Percentiles rank a stretch among this genome's conserved stretches.
Conservation (phyloP, 1,284 basidiomycete species). For the Cronartium quercuum region DNA sequence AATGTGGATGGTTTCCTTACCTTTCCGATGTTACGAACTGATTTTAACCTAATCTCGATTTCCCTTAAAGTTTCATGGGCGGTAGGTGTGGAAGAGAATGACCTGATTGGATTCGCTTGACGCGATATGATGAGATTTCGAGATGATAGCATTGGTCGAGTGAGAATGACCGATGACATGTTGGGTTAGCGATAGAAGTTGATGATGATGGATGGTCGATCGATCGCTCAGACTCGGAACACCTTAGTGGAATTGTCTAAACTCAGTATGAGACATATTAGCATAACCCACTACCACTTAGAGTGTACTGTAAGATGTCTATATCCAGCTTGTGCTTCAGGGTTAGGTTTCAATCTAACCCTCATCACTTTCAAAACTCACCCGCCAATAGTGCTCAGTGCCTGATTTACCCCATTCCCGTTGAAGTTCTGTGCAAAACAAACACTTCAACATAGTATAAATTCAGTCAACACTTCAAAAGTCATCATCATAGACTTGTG, state of each 20-base stretch:
- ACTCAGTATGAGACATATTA: background rate
- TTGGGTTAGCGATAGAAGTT: background rate
- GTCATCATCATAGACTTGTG: too few relatives aligned
- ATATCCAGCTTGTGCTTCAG: background rate
- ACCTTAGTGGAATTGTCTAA: background rate
- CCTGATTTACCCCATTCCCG: too few relatives aligned
- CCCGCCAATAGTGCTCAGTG: too few relatives aligned
- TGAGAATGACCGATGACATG: conserved; percentile 21
- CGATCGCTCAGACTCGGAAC: background rate
- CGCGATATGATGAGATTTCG: background rate
- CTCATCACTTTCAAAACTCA: background rate
- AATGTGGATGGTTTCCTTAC: background rate
- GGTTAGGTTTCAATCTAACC: background rate
- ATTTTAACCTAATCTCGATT: conserved; percentile 94
- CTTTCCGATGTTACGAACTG: conserved; percentile 65
- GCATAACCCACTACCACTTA: too few relatives aligned
- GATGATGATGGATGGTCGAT: background rate
- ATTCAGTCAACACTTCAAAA: too few relatives aligned
- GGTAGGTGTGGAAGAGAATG: conserved; percentile 62
- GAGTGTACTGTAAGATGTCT: too few relatives aligned
- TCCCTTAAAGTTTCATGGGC: conserved; percentile 97
- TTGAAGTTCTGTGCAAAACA: too few relatives aligned
- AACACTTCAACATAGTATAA: too few relatives aligned
- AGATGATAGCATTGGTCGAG: conserved; percentile 15
- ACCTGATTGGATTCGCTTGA: conserved; percentile 49